Evolutionary conservation across 495 filamentous ascomycete species (phyloP), one percentile per base, ranked within the genome.

Genomic region (Penicillium daleae): DNA sequence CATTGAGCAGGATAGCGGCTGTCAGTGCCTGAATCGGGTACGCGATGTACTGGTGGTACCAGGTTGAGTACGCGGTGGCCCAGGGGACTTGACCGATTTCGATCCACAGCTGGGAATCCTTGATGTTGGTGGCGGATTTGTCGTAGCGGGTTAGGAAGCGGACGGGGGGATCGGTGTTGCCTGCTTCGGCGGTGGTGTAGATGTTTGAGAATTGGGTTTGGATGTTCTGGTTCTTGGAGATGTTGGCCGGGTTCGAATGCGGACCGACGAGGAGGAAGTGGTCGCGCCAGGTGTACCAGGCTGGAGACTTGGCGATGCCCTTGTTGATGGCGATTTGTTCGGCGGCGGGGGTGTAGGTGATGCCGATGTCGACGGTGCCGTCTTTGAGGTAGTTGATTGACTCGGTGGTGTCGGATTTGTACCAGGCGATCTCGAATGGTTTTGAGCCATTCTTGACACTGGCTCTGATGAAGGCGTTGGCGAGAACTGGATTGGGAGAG

Each of bases 61-160:
- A 83, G 17, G 67, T 74, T 1, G 80, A 78, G 61, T 72, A 72
- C 10, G 68, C 59, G 0, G 67, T 76, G 3, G 77, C 76, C 77
- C 77, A 80, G 17, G 78, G 79, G 13, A 77, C 72, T 60, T 81
- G 74, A 10, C 80, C 79, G 52, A 82, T 81, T 1, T 57, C 60
- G 39, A 77, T 68, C 77, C 78, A 83, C 15, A 81, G 57, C 61
- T 71, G 46, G 0, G 75, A 78, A n/a, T 81, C 80, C 53, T 79
- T 79, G 63, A 83, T 81, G 40, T 79, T 81, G 6, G 76, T 78
- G 0, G 80, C 79, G 6, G 77, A 80, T 58, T 80, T 82, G 65
- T 83, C 80, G 59, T 71, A 77, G 6, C 76, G 74, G 31, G 57
- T 60, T 42, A 83, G 72, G 50, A 80, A 82, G 13, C 73, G 70